A percentile compares a stretch with the other conserved stretches of the same genome.
Conservation (phyloP, 208 protist genomes). For the Trypanosoma mega region DNA sequence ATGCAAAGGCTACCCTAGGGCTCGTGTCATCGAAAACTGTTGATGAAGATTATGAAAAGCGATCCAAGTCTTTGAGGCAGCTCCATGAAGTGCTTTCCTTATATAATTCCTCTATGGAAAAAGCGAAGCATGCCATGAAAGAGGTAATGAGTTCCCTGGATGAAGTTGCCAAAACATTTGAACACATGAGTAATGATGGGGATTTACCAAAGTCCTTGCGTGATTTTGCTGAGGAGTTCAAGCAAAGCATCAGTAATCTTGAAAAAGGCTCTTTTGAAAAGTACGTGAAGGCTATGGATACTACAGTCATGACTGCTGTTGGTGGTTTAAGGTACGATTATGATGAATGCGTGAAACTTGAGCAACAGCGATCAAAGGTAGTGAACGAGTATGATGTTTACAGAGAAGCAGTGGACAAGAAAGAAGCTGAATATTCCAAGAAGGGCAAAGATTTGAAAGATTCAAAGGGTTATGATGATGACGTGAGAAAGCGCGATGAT, state of each 20-base stretch:
- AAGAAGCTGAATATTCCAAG: slow-evolving; percentile 45
- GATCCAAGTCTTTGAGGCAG: slow-evolving; percentile 31
- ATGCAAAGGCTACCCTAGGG: slow-evolving; percentile 33
- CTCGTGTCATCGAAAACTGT: slow-evolving; percentile 24
- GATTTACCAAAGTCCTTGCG: slow-evolving; percentile 25
- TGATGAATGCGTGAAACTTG: slow-evolving; percentile 45
- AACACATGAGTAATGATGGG: slow-evolving; percentile 27
- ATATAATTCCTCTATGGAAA: slow-evolving; percentile 53
- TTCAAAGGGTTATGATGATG: slow-evolving; percentile 41
- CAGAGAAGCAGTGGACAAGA: slow-evolving; percentile 45
- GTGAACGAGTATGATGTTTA: slow-evolving; percentile 64
- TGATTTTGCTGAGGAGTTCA: slow-evolving; percentile 29
- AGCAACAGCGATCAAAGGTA: slow-evolving; percentile 38
- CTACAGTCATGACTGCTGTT: slow-evolving; percentile 26
- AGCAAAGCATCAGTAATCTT: slow-evolving; percentile 33
- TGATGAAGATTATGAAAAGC: slow-evolving; percentile 45
- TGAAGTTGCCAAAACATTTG: slow-evolving; percentile 37
- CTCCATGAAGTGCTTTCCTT: slow-evolving; percentile 25
- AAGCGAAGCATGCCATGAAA: slow-evolving; percentile 33
- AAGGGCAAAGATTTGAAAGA: slow-evolving; percentile 50
- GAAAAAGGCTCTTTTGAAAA: slow-evolving; percentile 19
- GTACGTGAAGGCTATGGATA: slow-evolving; percentile 39
- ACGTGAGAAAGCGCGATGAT: slow-evolving; percentile 47
- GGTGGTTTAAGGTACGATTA: slow-evolving; percentile 37
- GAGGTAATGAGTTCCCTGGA: slow-evolving; percentile 29